A percentile compares a stretch with the other conserved stretches of the same genome.
Conservation (phyloP, 1,284 basidiomycete species). For the Rhodotorula sp. region DNA sequence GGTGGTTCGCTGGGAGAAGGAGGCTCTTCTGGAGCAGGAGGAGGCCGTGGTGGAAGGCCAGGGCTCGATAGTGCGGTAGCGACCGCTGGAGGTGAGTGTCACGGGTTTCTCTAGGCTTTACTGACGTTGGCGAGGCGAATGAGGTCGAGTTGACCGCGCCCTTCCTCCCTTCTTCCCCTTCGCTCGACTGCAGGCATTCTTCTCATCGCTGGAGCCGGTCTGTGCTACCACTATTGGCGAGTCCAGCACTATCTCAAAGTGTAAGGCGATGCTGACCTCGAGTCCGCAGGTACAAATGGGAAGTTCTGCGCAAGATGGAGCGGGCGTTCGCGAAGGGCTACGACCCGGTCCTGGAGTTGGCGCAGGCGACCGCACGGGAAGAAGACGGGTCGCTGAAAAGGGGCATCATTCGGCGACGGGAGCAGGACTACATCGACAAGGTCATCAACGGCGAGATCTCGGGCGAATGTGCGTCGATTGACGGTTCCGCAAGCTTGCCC, state of each 20-base stretch:
- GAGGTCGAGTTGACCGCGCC: too few relatives aligned
- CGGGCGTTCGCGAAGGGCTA: constrained; percentile 42
- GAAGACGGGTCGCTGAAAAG: constrained; percentile 17
- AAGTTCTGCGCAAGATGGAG: constrained; percentile 44
- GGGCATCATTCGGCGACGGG: constrained; percentile 37
- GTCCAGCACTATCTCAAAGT: too few relatives aligned
- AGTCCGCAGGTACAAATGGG: constrained; percentile 39
- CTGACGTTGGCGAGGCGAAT: too few relatives aligned
- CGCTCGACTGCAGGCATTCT: constrained; percentile 5
- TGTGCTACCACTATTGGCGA: constrained; percentile 36
- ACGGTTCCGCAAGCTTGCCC: background rate
- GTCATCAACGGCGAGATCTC: constrained; percentile 43
- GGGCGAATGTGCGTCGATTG: constrained; percentile 31
- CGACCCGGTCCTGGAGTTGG: constrained; percentile 45
- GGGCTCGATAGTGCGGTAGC: constrained; percentile 27
- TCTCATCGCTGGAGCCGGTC: constrained; percentile 20
- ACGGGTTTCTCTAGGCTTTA: background rate
- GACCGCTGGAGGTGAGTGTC: constrained; percentile 27
- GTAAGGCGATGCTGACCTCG: background rate
- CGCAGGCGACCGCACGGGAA: constrained; percentile 25
- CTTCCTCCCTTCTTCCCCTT: background rate
- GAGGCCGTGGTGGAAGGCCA: constrained; percentile 5
- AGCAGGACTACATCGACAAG: constrained; percentile 43
- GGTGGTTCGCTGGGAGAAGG: background rate
- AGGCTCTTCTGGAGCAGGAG: background rate